These are phyloP conservation scores for Rosa chinensis DNA, from an alignment of 306 rosid species.

Conservation along the genomic window DNA sequence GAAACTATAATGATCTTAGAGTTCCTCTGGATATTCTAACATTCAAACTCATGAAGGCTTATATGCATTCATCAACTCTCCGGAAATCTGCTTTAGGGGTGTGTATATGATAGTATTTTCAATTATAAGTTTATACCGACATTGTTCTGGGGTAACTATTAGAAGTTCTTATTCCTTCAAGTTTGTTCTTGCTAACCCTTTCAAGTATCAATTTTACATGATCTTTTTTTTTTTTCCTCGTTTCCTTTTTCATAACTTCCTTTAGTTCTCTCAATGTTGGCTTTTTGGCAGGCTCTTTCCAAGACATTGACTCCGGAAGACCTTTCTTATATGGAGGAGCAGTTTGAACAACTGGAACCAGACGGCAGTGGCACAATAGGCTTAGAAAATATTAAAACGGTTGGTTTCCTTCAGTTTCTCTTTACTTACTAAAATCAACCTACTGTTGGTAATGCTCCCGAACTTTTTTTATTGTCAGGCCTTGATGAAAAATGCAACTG, in stretches of 20 bases:
- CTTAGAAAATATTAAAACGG: slow-evolving; percentile 79
- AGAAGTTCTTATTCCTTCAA: not conserved
- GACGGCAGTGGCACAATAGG: slow-evolving; percentile 65
- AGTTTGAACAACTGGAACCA: slow-evolving; percentile 70
- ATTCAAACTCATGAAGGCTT: slow-evolving; percentile 80
- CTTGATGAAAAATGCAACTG: slow-evolving; percentile 72
- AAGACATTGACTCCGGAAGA: slow-evolving; percentile 57
- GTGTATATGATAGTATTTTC: slow-evolving; percentile 15
- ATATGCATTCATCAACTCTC: slow-evolving; percentile 80
- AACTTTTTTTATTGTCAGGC: slow-evolving; percentile 48
- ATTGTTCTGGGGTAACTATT: too few relatives aligned
- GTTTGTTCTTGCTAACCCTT: not conserved
- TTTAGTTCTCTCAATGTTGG: not conserved
- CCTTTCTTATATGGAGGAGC: slow-evolving; percentile 48
- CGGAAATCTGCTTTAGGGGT: slow-evolving; percentile 89
- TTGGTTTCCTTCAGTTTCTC: slow-evolving; percentile 42
- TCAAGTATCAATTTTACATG: too few relatives aligned
- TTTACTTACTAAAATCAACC: not conserved
- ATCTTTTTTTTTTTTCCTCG: not conserved
- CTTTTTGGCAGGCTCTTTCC: slow-evolving; percentile 66
- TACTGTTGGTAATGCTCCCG: slow-evolving; percentile 26
- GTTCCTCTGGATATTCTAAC: slow-evolving; percentile 72
- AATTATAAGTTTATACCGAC: too few relatives aligned
- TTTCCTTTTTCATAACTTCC: not conserved
- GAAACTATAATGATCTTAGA: slow-evolving; percentile 49